phyloP scores from a whole-genome alignment of 805 yeast genomes.

The Metschnikowia santaceciliae region DNA sequence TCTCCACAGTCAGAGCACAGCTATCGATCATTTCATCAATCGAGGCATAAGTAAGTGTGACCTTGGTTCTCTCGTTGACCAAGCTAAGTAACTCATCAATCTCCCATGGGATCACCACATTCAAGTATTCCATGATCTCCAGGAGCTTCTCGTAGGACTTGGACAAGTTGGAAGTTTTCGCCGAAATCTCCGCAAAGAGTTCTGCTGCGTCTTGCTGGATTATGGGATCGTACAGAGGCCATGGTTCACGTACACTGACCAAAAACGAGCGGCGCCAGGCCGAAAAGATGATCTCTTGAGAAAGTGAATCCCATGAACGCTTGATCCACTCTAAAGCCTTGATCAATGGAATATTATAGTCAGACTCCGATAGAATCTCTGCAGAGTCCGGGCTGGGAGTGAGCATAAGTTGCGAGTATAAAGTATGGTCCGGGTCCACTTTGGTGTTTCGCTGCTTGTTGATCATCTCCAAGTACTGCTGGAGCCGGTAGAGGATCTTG shows the following conservation, averaged over 20 bases:
- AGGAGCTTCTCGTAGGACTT: conserved; percentile 40
- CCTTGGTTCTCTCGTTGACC: conserved; percentile 40
- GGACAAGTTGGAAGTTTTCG: conserved; percentile 15
- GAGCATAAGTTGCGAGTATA: background rate
- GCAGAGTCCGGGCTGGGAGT: conserved; percentile 5
- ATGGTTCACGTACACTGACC: conserved; percentile 23
- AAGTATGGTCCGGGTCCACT: conserved; percentile 3
- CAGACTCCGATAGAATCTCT: conserved; percentile 35
- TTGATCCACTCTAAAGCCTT: conserved; percentile 58
- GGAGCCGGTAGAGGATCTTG: conserved; percentile 52
- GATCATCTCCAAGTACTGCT: conserved; percentile 50
- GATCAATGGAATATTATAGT: conserved; percentile 47
- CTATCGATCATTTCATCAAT: conserved; percentile 60
- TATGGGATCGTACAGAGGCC: conserved; percentile 25
- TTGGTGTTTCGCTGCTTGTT: conserved; percentile 18
- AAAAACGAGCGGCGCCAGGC: conserved; percentile 37
- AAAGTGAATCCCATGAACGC: conserved; percentile 48
- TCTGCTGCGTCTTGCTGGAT: conserved; percentile 13
- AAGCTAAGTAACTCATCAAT: conserved; percentile 51
- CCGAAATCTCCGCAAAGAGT: conserved; percentile 8
- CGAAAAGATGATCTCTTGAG: conserved; percentile 27
- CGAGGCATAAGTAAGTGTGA: conserved; percentile 47
- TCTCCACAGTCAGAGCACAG: conserved; percentile 45
- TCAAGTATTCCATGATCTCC: conserved; percentile 43
- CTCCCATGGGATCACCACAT: conserved; percentile 56